Evolutionary conservation across 306 rosid species (phyloP), one percentile per base, ranked within the genome.

Genomic region (Prunus armeniaca): DNA sequence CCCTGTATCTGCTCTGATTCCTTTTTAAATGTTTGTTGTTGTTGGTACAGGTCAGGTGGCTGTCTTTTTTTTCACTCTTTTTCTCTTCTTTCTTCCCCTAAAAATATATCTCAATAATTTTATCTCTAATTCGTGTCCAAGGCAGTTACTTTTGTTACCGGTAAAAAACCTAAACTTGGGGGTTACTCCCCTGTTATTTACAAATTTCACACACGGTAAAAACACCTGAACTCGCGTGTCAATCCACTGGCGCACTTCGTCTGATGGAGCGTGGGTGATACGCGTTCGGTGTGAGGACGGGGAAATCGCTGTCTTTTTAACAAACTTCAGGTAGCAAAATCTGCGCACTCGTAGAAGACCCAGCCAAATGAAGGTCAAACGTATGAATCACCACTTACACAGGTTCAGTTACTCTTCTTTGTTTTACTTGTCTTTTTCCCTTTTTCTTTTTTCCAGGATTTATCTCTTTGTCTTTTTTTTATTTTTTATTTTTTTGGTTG

Each of bases 271-370:
- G 15, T 64, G 22, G 22, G 0, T 0, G 0, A 13, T 12, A 32
- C 24, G 68, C 65, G 32, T 50, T 18, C 6, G 0, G 6, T 0
- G 9, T 6, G 58, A 17, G 61, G 56, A 79, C 50, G 57, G 27
- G 19, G 5, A 15, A 24, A 41, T 14, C 24, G 3, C 0, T 5
- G 15, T 32, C 6, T 4, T 25, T 50, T 22, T 56, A 86, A 84
- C 84, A 69, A 82, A 84, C 58, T 38, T 71, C 81, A 74, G 82
- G 81, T 73, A 51, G 81, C 76, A 51, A 81, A 52, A 68, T 76
- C 67, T 69, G 77, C 78, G 76, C 71, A 24, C 58, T 50, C 78
- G 27, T 72, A 20, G 34, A 72, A 41, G 67, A 86, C 78, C 41
- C 17, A 27, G 28, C 79, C 67, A 45, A 57, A 27, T 50, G 45